Percentiles rank a stretch among this genome's conserved stretches.
Conservation (phyloP, 495 filamentous ascomycete genomes). For the Penicillium coffeae region DNA sequence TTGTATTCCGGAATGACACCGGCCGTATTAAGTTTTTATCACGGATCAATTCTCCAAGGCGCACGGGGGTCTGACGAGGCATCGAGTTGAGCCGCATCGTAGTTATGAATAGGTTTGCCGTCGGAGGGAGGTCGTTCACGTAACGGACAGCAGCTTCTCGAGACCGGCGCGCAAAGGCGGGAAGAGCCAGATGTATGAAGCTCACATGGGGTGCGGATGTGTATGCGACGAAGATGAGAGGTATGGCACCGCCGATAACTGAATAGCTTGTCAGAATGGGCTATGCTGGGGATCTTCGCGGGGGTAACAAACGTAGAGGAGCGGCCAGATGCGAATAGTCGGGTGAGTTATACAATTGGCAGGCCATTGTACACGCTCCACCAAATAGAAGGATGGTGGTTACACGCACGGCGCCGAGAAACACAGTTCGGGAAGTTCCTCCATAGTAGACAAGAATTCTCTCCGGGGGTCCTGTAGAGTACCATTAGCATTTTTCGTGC, state of each 20-base stretch:
- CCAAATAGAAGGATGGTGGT: constrained; percentile 67
- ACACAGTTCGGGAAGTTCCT: constrained; percentile 60
- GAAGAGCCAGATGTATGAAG: constrained; percentile 66
- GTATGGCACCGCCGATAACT: constrained; percentile 55
- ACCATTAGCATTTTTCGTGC: no score
- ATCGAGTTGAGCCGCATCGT: constrained; percentile 61
- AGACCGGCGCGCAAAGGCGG: constrained; percentile 64
- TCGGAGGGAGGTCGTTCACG: constrained; percentile 55
- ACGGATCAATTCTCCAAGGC: constrained; percentile 35
- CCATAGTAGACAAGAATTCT: constrained; percentile 68
- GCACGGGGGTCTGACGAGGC: constrained; percentile 36
- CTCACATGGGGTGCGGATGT: constrained; percentile 66
- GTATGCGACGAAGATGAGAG: constrained; percentile 63
- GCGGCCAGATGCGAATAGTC: constrained; percentile 44
- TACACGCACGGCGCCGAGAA: constrained; percentile 64
- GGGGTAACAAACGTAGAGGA: constrained; percentile 38
- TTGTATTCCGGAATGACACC: constrained; percentile 37
- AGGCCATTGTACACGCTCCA: constrained; percentile 57
- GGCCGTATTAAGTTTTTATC: constrained; percentile 31
- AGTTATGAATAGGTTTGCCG: constrained; percentile 61
- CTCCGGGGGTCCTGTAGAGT: constrained; percentile 43
- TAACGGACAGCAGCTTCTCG: constrained; percentile 64
- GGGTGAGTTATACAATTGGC: constrained; percentile 53
- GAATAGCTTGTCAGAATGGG: constrained; percentile 27
- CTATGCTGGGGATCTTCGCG: neutral